Conservation (phyloP, 805 yeast species). For the Candida schatavii region DNA sequence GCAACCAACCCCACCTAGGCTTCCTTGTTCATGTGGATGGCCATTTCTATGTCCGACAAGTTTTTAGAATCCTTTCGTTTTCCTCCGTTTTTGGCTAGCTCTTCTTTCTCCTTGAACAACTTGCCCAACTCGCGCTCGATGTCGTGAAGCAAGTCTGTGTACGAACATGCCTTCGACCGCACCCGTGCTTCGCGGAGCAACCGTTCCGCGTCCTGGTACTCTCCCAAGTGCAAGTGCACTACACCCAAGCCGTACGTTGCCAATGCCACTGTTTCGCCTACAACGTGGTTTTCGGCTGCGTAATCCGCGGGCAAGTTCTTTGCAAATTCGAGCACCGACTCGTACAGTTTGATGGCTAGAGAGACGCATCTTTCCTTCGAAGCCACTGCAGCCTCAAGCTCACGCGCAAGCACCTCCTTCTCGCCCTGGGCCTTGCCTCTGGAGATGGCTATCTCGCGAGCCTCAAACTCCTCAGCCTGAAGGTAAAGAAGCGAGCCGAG, state of each 20-base stretch:
- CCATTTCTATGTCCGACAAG: slow-evolving; percentile 21
- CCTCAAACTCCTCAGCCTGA: slow-evolving; percentile 62
- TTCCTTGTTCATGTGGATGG: slow-evolving; percentile 19
- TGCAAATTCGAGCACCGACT: slow-evolving; percentile 33
- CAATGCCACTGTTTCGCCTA: slow-evolving; percentile 70
- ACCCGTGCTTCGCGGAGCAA: slow-evolving; percentile 66
- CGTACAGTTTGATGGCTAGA: slow-evolving; percentile 32
- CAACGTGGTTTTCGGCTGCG: slow-evolving; percentile 15
- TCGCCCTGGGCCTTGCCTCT: slow-evolving; percentile 3
- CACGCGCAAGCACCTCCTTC: slow-evolving; percentile 14
- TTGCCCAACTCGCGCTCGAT: slow-evolving; percentile 66
- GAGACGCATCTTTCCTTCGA: slow-evolving; percentile 24
- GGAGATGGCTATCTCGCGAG: slow-evolving; percentile 34
- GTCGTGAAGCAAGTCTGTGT: slow-evolving; percentile 57
- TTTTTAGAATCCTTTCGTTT: slow-evolving; percentile 4
- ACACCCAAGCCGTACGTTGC: slow-evolving; percentile 88
- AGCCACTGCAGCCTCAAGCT: slow-evolving; percentile 16
- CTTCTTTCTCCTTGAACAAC: slow-evolving; percentile 37
- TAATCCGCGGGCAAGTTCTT: slow-evolving; percentile 27
- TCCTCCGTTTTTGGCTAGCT: slow-evolving; percentile 7
- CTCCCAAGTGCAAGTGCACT: slow-evolving; percentile 57
- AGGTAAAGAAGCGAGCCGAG: slow-evolving; percentile 67
- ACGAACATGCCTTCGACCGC: slow-evolving; percentile 65
- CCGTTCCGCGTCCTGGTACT: slow-evolving; percentile 56
- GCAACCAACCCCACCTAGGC: too few species aligned